Evolutionary conservation across 2,329 filamentous ascomycete species (phyloP).

Genomic region (Trichophyton benhamiae): DNA sequence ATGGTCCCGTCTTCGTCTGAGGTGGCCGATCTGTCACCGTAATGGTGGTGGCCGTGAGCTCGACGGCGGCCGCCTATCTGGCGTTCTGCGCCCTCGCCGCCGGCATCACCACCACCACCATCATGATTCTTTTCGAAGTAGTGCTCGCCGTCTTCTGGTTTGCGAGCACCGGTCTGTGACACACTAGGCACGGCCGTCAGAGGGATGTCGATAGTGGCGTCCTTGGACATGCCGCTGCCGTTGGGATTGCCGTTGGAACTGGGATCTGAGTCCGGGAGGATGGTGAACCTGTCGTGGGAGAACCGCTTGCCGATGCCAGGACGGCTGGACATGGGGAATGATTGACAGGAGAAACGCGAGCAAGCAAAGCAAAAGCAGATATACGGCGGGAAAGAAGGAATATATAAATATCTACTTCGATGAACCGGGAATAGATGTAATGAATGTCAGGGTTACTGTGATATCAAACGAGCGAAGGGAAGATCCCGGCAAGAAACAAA

Average conservation of each 20-base stretch:
- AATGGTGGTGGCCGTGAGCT: slow-evolving; percentile 18
- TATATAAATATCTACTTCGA: not conserved
- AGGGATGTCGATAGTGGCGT: slow-evolving; percentile 50
- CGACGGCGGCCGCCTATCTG: slow-evolving; percentile 24
- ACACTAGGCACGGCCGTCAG: slow-evolving; percentile 44
- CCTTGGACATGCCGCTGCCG: slow-evolving; percentile 26
- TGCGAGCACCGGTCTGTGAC: slow-evolving; percentile 35
- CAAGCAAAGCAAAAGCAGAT: not conserved
- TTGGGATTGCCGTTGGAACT: slow-evolving; percentile 9
- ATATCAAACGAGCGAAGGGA: not conserved
- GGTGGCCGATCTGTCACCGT: slow-evolving; percentile 23
- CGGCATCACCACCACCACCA: slow-evolving; percentile 13
- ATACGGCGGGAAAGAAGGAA: not conserved
- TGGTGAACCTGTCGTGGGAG: slow-evolving; percentile 35
- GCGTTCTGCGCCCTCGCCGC: not conserved
- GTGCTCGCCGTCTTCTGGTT: slow-evolving; percentile 26
- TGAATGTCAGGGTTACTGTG: no score
- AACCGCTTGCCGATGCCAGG: slow-evolving; percentile 31
- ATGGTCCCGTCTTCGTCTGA: slow-evolving; percentile 42
- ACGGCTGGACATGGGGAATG: slow-evolving; percentile 22
- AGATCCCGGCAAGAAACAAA: not conserved
- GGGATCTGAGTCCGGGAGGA: slow-evolving; percentile 29
- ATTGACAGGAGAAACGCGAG: not conserved
- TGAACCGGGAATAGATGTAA: no score
- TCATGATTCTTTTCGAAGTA: slow-evolving; percentile 23